Percentiles rank a stretch among this genome's conserved stretches.
Evolutionary conservation across 768 basidiomycete genomes (phyloP).

Genomic region (Boletus coccyginus): DNA sequence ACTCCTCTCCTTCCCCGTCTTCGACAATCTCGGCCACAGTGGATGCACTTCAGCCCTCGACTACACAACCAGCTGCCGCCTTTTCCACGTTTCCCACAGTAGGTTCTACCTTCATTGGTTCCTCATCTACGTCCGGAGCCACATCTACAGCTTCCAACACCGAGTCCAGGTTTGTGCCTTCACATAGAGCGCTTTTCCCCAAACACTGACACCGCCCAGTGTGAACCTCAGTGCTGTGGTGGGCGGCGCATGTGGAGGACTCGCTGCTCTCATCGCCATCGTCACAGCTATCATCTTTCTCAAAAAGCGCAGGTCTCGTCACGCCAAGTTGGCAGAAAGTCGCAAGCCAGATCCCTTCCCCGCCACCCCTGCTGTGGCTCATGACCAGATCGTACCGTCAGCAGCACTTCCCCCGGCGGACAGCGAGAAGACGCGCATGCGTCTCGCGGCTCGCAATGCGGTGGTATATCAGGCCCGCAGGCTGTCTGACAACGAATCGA

Average conservation of each 20-base stretch:
- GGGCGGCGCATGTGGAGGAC: slow-evolving; percentile 6
- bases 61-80: not conserved
- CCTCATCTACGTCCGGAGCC: not conserved
- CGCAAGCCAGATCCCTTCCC: slow-evolving; percentile 6
- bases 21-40: not conserved
- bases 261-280: not conserved
- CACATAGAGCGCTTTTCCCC: too few relatives aligned
- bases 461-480: not conserved
- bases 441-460: not conserved
- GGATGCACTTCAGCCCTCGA: not conserved
- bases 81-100: not conserved
- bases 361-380: not conserved
- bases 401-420: not conserved
- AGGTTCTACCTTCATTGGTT: not conserved
- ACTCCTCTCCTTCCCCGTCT: not conserved
- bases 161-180: not conserved
- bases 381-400: not conserved
- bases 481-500: not conserved
- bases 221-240: slow-evolving; percentile 3
- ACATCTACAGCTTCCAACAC: not conserved
- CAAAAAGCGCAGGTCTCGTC: slow-evolving; percentile 1
- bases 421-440: slow-evolving; percentile 2
- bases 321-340: not conserved
- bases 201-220: slow-evolving; percentile 3
- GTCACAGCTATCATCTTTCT: not conserved